Evolutionary conservation across 306 rosid species (phyloP).

Genomic region (Vicia sativa): DNA sequence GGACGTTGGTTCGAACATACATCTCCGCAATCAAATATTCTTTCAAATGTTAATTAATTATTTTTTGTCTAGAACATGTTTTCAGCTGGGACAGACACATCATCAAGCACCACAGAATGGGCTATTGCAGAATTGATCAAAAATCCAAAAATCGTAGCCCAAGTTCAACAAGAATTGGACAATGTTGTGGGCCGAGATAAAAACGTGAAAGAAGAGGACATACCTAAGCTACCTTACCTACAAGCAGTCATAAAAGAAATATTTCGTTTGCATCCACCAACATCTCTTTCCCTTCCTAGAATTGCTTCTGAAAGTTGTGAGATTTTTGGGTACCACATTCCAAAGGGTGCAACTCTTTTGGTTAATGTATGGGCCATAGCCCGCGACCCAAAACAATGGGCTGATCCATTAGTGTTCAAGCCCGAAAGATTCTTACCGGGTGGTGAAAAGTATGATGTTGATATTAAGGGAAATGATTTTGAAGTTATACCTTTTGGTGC

Average conservation of each 20-base stretch:
- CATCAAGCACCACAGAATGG: constrained; percentile 88
- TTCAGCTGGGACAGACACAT: constrained; percentile 72
- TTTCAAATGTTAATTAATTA: neutral
- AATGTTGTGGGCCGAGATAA: constrained; percentile 60
- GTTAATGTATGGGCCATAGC: constrained; percentile 85
- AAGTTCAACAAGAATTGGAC: constrained; percentile 69
- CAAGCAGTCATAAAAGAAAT: constrained; percentile 82
- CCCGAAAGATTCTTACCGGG: constrained; percentile 75
- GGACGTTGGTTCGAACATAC: too few relatives aligned
- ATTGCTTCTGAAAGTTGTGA: constrained; percentile 60
- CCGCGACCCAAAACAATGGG: constrained; percentile 76
- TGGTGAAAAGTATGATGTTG: constrained; percentile 64
- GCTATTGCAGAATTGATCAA: constrained; percentile 64
- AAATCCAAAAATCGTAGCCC: constrained; percentile 54
- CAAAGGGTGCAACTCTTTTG: constrained; percentile 71
- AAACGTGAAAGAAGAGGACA: constrained; percentile 54
- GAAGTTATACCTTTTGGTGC: constrained; percentile 89
- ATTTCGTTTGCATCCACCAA: constrained; percentile 83
- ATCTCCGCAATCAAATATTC: too few relatives aligned
- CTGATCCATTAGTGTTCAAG: constrained; percentile 56
- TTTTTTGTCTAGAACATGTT: constrained; percentile 60
- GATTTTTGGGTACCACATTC: constrained; percentile 65
- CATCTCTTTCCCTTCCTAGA: constrained; percentile 83
- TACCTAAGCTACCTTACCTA: constrained; percentile 59
- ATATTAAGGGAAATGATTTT: constrained; percentile 68